Conservation (phyloP, 306 rosid genomes). For the Rosa chinensis region DNA sequence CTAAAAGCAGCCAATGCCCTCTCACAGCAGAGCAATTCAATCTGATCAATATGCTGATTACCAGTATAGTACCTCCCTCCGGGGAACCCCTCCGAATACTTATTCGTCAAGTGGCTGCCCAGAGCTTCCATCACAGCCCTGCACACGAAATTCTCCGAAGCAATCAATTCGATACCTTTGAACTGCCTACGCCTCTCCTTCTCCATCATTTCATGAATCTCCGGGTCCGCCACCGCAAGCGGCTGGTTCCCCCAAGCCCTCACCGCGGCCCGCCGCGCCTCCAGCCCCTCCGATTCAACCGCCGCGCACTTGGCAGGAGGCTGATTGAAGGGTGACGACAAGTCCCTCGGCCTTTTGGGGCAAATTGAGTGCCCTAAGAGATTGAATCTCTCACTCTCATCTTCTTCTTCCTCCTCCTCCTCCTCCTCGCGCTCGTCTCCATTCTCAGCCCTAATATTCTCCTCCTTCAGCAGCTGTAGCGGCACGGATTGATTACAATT, state of each 20-base stretch:
- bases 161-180: slow-evolving; percentile 74
- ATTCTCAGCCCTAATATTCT: slow-evolving; percentile 29
- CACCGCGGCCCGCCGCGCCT: slow-evolving; percentile 37
- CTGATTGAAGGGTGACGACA: not conserved
- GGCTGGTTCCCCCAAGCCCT: slow-evolving; percentile 74
- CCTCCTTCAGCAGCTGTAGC: slow-evolving; percentile 36
- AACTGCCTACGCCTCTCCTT: slow-evolving; percentile 71
- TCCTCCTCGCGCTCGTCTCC: slow-evolving; percentile 35
- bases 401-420: not conserved
- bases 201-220: slow-evolving; percentile 61
- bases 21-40: slow-evolving; percentile 71
- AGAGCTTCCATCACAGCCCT: slow-evolving; percentile 88
- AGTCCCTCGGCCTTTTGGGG: slow-evolving; percentile 51
- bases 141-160: slow-evolving; percentile 84
- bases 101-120: slow-evolving; percentile 83
- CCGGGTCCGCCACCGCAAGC: slow-evolving; percentile 63
- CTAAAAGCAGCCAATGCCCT: slow-evolving; percentile 71
- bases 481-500: slow-evolving; percentile 28
- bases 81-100: slow-evolving; percentile 84
- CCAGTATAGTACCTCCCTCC: slow-evolving; percentile 76
- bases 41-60: slow-evolving; percentile 70
- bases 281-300: slow-evolving; percentile 38
- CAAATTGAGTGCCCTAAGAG: slow-evolving; percentile 54
- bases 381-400: slow-evolving; percentile 50
- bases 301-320: slow-evolving; percentile 42